Conservation (phyloP, 176 grass and related monocot genomes). For the Zizania latifolia region DNA sequence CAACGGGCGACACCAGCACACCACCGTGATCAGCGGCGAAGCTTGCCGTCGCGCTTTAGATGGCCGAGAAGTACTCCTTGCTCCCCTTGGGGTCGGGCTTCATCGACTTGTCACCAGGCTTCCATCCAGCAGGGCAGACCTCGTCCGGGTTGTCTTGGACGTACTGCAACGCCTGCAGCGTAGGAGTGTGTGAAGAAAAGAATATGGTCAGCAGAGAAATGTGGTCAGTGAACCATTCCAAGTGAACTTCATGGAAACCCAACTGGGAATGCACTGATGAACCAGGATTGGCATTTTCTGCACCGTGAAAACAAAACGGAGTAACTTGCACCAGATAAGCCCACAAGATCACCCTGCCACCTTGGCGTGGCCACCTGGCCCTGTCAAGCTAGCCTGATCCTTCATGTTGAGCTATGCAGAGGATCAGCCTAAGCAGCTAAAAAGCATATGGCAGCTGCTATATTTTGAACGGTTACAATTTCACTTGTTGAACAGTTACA, state of each 20-base stretch:
- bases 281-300: not conserved
- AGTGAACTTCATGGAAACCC: not conserved
- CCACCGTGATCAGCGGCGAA: constrained; percentile 6
- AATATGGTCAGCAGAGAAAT: not conserved
- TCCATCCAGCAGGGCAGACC: constrained; percentile 91
- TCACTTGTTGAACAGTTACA: not conserved
- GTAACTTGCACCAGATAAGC: not conserved
- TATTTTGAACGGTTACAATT: too few relatives aligned
- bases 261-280: not conserved
- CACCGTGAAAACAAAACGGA: too few relatives aligned
- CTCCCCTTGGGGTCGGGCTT: constrained; percentile 82
- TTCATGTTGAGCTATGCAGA: not conserved
- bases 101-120: constrained; percentile 77
- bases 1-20: not conserved
- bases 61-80: constrained; percentile 78
- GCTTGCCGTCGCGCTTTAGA: constrained; percentile 32
- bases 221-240: not conserved
- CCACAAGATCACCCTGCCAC: not conserved
- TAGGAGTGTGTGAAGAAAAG: not conserved
- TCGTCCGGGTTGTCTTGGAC: constrained; percentile 97
- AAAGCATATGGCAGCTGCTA: not conserved
- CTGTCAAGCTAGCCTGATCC: not conserved
- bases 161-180: constrained; percentile 71
- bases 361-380: not conserved
- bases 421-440: not conserved